Evolutionary conservation across 306 rosid genomes (phyloP), one percentile per base, ranked within the genome.

Genomic region (Sophora flavescens): DNA sequence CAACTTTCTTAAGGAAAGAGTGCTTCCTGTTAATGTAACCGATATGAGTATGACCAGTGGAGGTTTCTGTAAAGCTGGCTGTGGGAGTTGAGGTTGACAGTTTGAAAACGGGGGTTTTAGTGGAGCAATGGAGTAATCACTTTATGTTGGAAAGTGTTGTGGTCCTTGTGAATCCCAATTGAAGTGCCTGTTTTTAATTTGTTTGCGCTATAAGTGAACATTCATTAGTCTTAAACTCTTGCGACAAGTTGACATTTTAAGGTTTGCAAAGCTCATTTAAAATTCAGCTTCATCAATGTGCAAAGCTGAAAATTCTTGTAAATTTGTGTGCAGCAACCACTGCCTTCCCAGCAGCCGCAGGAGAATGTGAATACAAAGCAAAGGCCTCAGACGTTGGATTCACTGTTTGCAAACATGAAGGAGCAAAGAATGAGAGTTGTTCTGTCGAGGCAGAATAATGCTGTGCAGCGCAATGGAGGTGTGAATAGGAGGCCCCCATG

Each of bases 321-420:
- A 66, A 50, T 45, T 67, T 72, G 50, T 62, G 2, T 45, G 68
- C 83, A 82, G 89, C 86, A 82, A 62, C 66, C 68, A 8, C 78
- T 41, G 26, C 81, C 81, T 44, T 75, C 79, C 53, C 86, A 48
- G 74, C 85, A 66, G 32, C 82, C 26, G 68, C 87, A 38, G 70
- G 76, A 52, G 61, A 87, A 86, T 61, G 77, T 42, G 30, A 78
- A 80, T 77, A 63, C 3, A 39, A 87, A 84, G 84, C 98, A 87
- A 71, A 92, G 70, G 85, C 88, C 93, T 35, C 93, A 92, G 36
- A 94, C 97, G 3, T 80, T 94, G 38, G 98, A 94, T 82, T 89
- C 88, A 2, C 74, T 88, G 72, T 94, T 94, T 81, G 96, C 98
- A 58, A 92, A 90, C 84, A 84, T 92, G 93, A 90, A 81, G 84